Evolutionary conservation across 2,329 filamentous ascomycete species (phyloP), one percentile per base, ranked within the genome.

Genomic region (Lecanicillium sp.): DNA sequence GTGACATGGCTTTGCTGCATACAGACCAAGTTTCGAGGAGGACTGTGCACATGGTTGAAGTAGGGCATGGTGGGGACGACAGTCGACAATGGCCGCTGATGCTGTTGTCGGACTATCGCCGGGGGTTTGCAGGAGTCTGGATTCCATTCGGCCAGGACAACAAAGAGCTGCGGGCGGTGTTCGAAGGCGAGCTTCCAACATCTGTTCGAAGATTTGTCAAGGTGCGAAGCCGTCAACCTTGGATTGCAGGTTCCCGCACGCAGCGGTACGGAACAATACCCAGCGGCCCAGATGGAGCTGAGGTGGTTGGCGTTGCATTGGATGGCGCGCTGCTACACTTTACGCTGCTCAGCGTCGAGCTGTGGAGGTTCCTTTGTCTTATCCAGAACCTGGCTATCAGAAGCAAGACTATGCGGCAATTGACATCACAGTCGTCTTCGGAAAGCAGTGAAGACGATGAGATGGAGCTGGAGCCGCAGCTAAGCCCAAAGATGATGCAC

Each of bases 251-350:
- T 31, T 48, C 56, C 42, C 50, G 42, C 12, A 28, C 39, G 9
- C 54, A 56, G 14, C 61, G 55, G 11, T 75, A 65, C 45, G 68
- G 67, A 7, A 55, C 57, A 5, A 46, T 74, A 4, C 53, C 59
- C 4, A 68, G 58, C 45, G 64, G 63, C 2, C 45, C 54, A 3
- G 65, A 70, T 31, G 66, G 61, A 6, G 60, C 64, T 4, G 73
- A 78, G 43, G 62, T 78, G 41, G 55, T 89, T 25, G 85, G 83
- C 1, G 66, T 81, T 6, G 75, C 74, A 6, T 69, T 87, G 25
- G 78, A 85, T 50, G 85, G 85, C 2, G 77, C 80, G 0, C 51
- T 89, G 17, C 75, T 76, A 45, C 75, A 83, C 40, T 82, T 95
- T 49, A 73, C 73, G 1, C 61, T 89, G 12, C 61, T 96, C 1